A percentile compares a stretch with the other conserved stretches of the same genome.
Evolutionary conservation across 768 basidiomycete species (phyloP).

Genomic region (Mycena chlorophos): DNA sequence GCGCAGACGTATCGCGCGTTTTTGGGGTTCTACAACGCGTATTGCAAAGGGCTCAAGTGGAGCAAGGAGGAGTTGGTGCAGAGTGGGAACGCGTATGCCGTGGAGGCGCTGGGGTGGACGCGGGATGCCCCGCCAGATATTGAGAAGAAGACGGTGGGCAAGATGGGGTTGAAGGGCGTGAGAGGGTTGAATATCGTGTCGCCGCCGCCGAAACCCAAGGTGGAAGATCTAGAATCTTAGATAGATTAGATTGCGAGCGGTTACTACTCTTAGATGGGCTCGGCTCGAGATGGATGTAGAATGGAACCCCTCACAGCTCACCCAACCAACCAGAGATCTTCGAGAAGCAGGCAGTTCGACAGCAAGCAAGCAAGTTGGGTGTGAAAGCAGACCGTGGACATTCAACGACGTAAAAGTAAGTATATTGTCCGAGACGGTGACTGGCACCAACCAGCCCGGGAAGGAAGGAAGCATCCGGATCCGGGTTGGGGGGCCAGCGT

Average conservation of each 20-base stretch:
- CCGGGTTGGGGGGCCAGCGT: too few species aligned
- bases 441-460: not conserved
- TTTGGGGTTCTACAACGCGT: slow-evolving; percentile 58
- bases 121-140: slow-evolving; percentile 37
- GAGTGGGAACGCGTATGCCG: slow-evolving; percentile 39
- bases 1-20: slow-evolving; percentile 53
- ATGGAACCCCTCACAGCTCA: not conserved
- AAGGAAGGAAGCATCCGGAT: not conserved
- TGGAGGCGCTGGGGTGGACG: slow-evolving; percentile 39
- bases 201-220: not conserved
- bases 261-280: not conserved
- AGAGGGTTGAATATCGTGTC: slow-evolving; percentile 28
- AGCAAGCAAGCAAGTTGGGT: too few species aligned
- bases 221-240: not conserved
- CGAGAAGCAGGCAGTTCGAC: not conserved
- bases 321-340: not conserved
- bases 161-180: slow-evolving; percentile 49
- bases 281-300: not conserved
- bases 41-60: slow-evolving; percentile 39
- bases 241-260: not conserved
- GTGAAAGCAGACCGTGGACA: too few species aligned
- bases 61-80: slow-evolving; percentile 40
- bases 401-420: too few species aligned
- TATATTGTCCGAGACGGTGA: not conserved
- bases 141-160: slow-evolving; percentile 45